Evolutionary conservation across 257 asterid genomes (phyloP), one percentile per base, ranked within the genome.

Genomic region (Solanum piurae): DNA sequence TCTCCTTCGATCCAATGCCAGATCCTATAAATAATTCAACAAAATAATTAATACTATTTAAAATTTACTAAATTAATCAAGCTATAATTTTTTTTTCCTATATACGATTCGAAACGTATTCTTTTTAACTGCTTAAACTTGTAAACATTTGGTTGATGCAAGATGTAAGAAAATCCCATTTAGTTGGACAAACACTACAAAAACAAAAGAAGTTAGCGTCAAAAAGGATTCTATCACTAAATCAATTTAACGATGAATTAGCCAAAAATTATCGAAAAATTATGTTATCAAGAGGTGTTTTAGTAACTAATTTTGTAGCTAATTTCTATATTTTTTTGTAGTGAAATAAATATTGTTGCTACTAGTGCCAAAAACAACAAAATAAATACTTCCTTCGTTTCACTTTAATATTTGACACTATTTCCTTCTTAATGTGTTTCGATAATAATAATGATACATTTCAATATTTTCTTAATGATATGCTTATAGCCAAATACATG

Each of bases 1-100:
- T 91, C 83, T 58, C 64, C 91, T 92, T 94, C 3, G 98, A 94
- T 83, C 80, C 95, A 88, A 95, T 93, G 6, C 98, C 98, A 75
- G 98, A 88, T 82, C 98, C 98, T 95, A 75, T 5, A 71, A 13
- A 34, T 3, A 36, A 12, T 42, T 23, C 7, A 31, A 60, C 25
- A 25, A 86, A 79, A 69, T 33, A 69, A 69, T 29, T 68, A 64
- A 6, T n/a, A 11, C 96, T 94, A 74, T 6, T 7, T 60, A 64
- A 4, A 11, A 52, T 1, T 29, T 23, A 33, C 13, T 21, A 25
- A 86, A 69, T 86, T 9, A 73, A 73, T 18, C 44, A 72, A 33
- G 7, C 25, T 18, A 33, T 72, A 64, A n/a, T n/a, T n/a, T n/a
- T n/a, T n/a, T 1, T 5, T 3, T 11, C 73, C 9, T 25, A 12